Evolutionary conservation across 2,329 filamentous ascomycete genomes (phyloP).

Genomic region (Cytospora mali): DNA sequence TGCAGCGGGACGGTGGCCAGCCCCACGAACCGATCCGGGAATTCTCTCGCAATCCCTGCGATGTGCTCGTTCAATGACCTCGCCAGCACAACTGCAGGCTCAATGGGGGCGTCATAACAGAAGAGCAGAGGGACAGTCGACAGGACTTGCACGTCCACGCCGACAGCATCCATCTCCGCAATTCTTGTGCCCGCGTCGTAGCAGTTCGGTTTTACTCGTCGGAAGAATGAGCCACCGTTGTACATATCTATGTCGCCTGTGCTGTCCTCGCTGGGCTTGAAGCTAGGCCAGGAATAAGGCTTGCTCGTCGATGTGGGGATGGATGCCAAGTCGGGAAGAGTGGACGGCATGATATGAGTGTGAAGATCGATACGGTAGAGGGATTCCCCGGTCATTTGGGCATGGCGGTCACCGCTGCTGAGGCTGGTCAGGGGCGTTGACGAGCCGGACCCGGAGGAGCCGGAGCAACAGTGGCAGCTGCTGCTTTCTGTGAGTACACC

Average conservation of each 20-base stretch:
- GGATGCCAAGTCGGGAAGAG: constrained; percentile 44
- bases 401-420: constrained; percentile 24
- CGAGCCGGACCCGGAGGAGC: constrained; percentile 19
- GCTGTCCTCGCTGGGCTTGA: constrained; percentile 33
- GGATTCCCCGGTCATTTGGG: constrained; percentile 26
- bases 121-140: constrained; percentile 43
- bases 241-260: constrained; percentile 39
- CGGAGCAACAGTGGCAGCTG: constrained; percentile 24
- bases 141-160: constrained; percentile 41
- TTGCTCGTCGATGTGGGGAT: constrained; percentile 47
- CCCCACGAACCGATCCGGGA: constrained; percentile 38
- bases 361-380: constrained; percentile 42
- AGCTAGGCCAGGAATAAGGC: constrained; percentile 40
- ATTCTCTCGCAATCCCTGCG: constrained; percentile 31
- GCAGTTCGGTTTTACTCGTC: constrained; percentile 40
- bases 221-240: constrained; percentile 39
- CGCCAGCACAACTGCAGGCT: constrained; percentile 36
- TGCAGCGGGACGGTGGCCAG: constrained; percentile 40
- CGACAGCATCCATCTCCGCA: constrained; percentile 39
- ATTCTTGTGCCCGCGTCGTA: constrained; percentile 35
- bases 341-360: constrained; percentile 42
- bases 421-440: constrained; percentile 27
- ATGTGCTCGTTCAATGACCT: constrained; percentile 40
- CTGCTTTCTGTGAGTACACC: constrained; percentile 12
- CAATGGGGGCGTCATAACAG: constrained; percentile 39